Conservation (phyloP, 176 grass and related monocot species). For the Avena insularis region DNA sequence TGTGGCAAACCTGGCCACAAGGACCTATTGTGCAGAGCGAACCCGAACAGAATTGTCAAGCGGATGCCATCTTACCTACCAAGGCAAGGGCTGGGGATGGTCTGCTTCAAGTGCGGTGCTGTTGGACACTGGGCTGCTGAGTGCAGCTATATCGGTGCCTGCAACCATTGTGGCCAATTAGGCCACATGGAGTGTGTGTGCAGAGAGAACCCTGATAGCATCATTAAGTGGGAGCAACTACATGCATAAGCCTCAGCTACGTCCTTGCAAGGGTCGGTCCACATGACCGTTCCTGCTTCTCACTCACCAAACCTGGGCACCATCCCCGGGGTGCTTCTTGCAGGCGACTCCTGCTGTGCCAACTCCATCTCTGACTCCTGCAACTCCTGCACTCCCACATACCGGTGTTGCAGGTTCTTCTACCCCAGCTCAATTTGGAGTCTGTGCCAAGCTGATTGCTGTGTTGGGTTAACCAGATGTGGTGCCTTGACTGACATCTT, state of each 20-base stretch:
- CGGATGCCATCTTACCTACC: neutral
- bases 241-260: neutral
- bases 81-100: neutral
- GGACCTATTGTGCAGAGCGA: neutral
- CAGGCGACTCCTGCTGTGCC: neutral
- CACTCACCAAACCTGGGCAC: neutral
- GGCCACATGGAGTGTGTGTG: slow-evolving; percentile 8
- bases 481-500: neutral
- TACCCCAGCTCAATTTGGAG: neutral
- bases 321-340: neutral
- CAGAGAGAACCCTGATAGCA: neutral
- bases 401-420: neutral
- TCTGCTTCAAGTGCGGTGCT: neutral
- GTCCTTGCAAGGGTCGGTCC: neutral
- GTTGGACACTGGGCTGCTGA: neutral
- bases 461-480: neutral
- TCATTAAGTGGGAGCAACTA: slow-evolving; percentile 6
- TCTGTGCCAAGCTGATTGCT: neutral
- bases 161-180: neutral
- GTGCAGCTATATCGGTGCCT: neutral
- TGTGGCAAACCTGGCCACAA: slow-evolving; percentile 16
- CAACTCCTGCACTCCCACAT: neutral
- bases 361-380: neutral
- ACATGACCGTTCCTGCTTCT: neutral
- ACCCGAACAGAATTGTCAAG: neutral